These are phyloP conservation scores for Acacia acuminata DNA, from an alignment of 306 rosid genomes.

Conservation along the genomic window DNA sequence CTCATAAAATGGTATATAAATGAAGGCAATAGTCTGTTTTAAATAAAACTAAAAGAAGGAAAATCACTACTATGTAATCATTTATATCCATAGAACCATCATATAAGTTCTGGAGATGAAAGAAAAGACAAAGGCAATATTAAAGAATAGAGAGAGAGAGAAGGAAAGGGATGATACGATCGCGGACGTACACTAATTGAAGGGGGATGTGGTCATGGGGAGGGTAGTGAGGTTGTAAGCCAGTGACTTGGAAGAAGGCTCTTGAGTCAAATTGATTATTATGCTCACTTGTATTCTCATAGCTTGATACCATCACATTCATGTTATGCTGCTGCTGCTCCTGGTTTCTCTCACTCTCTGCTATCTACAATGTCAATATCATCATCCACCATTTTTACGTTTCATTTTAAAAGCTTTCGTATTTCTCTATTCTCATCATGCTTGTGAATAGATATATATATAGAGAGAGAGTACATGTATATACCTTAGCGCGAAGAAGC, in stretches of 20 bases:
- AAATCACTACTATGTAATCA: not conserved
- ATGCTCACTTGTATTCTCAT: conserved; percentile 34
- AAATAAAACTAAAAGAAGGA: not conserved
- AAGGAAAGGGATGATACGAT: not conserved
- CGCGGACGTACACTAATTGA: conserved; percentile 62
- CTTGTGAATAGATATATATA: too few species aligned
- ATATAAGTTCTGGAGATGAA: not conserved
- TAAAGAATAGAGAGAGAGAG: not conserved
- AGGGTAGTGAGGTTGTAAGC: conserved; percentile 65
- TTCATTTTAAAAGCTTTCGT: too few species aligned
- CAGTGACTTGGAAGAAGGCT: conserved; percentile 73
- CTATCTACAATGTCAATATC: conserved; percentile 44
- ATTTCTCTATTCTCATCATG: not conserved
- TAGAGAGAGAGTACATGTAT: not conserved
- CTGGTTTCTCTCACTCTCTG: conserved; percentile 62
- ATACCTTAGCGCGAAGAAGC: conserved; percentile 82
- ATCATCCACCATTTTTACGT: not conserved
- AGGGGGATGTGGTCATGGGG: conserved; percentile 74
- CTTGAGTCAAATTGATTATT: conserved; percentile 51
- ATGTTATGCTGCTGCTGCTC: conserved; percentile 36
- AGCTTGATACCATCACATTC: conserved; percentile 47
- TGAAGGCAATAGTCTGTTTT: not conserved
- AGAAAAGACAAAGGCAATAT: not conserved
- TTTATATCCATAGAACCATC: not conserved
- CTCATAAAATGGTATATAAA: too few species aligned